These are phyloP conservation scores for Coccomyxa subellipsoidea DNA, from an alignment of 163 green algal species.

Conservation along the genomic window DNA sequence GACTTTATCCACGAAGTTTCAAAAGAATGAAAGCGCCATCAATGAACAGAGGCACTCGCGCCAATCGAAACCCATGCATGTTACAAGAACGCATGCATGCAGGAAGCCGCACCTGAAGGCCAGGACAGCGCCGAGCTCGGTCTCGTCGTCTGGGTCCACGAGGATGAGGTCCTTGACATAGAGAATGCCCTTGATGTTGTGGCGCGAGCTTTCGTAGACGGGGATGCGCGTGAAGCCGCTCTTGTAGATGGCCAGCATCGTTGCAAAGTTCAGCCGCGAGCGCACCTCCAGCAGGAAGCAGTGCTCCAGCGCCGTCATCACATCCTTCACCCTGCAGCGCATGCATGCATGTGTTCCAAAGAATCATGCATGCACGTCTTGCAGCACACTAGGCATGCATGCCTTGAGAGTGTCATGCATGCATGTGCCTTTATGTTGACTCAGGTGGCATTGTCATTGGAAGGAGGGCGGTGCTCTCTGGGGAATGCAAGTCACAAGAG, in stretches of 20 bases:
- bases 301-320: conserved; percentile 61
- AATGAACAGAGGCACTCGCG: too few species aligned
- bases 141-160: conserved; percentile 66
- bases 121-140: conserved; percentile 61
- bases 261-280: conserved; percentile 50
- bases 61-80: neutral
- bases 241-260: conserved; percentile 62
- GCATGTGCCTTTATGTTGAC: neutral
- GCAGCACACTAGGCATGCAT: neutral
- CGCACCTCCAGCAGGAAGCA: conserved; percentile 62
- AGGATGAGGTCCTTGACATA: conserved; percentile 73
- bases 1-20: too few species aligned
- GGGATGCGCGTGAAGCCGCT: conserved; percentile 68
- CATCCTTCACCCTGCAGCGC: conserved; percentile 41
- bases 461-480: too few species aligned
- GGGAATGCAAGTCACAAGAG: too few species aligned
- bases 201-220: conserved; percentile 47
- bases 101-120: conserved; percentile 39
- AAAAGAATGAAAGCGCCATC: too few species aligned
- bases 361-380: neutral
- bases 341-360: too few species aligned
- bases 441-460: neutral
- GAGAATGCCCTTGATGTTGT: conserved; percentile 47
- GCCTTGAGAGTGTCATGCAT: too few species aligned
- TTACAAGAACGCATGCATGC: neutral